phyloP scores from a whole-genome alignment of 2,329 filamentous ascomycete species.

The Aspergillus terreus region DNA sequence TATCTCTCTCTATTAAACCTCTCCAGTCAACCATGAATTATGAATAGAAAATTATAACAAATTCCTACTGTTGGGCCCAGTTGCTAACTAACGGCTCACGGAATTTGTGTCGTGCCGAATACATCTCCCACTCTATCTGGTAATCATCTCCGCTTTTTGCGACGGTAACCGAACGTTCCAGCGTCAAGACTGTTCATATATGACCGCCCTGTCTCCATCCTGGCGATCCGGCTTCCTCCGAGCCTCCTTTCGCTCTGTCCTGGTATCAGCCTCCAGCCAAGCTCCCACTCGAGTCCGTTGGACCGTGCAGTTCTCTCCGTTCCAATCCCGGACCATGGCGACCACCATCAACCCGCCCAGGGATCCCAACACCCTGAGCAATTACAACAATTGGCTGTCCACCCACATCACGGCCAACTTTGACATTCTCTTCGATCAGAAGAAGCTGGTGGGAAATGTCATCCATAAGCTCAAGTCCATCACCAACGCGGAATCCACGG shows the following conservation, averaged over 20 bases:
- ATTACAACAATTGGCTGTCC: conserved; percentile 85
- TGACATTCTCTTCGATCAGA: conserved; percentile 76
- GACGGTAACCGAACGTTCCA: neutral
- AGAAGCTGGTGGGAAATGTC: conserved; percentile 73
- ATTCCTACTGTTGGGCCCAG: too few species aligned
- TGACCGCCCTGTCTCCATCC: conserved; percentile 2
- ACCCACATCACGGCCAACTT: conserved; percentile 79
- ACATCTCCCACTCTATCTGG: too few species aligned
- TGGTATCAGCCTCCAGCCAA: neutral
- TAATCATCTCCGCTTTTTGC: too few species aligned
- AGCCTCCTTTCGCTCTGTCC: conserved; percentile 1
- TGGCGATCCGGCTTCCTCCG: conserved; percentile 5
- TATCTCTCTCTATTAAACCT: too few species aligned
- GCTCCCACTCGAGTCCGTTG: conserved; percentile 6
- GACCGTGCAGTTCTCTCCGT: conserved; percentile 3
- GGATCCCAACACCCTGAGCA: conserved; percentile 87
- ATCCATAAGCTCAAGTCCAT: conserved; percentile 72
- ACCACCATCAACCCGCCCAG: conserved; percentile 48
- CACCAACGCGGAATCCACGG: conserved; percentile 66
- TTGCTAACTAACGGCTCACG: too few species aligned
- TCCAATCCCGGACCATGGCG: conserved; percentile 33
- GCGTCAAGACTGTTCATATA: neutral
- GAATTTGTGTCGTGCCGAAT: too few species aligned
- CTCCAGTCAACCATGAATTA: too few species aligned
- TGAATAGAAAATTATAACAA: too few species aligned